phyloP scores from a whole-genome alignment of 495 filamentous ascomycete species.

The Xylaria longipes region DNA sequence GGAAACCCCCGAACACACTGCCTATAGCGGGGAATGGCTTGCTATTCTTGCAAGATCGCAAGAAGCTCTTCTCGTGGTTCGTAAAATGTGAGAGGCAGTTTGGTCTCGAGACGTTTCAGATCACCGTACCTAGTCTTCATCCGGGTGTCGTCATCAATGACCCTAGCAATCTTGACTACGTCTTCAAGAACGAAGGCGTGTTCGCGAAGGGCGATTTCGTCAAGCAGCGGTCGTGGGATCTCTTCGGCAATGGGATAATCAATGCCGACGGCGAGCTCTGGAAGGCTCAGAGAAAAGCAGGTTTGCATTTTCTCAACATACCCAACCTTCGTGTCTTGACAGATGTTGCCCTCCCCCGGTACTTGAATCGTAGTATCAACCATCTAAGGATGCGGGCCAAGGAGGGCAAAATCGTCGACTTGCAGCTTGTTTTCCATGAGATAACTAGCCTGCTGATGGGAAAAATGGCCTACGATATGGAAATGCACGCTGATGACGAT shows the following conservation, averaged over 20 bases:
- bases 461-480: slow-evolving; percentile 67
- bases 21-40: slow-evolving; percentile 65
- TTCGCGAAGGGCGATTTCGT: slow-evolving; percentile 66
- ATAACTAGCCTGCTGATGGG: slow-evolving; percentile 67
- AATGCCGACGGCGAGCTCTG: slow-evolving; percentile 67
- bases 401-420: slow-evolving; percentile 47
- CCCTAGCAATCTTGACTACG: slow-evolving; percentile 62
- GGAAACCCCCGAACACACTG: slow-evolving; percentile 61
- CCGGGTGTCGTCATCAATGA: slow-evolving; percentile 66
- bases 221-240: slow-evolving; percentile 61
- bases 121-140: slow-evolving; percentile 63
- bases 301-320: slow-evolving; percentile 61
- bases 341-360: slow-evolving; percentile 59
- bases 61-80: slow-evolving; percentile 66
- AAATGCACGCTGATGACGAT: slow-evolving; percentile 63
- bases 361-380: slow-evolving; percentile 49
- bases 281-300: slow-evolving; percentile 66
- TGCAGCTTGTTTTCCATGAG: slow-evolving; percentile 63
- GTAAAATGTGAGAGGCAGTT: slow-evolving; percentile 59
- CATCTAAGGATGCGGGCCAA: slow-evolving; percentile 38
- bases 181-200: slow-evolving; percentile 63
- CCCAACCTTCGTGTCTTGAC: slow-evolving; percentile 62
- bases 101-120: slow-evolving; percentile 61
- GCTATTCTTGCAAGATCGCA: slow-evolving; percentile 60
- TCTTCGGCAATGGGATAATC: slow-evolving; percentile 69